These are phyloP conservation scores for Pharus latifolius DNA, from an alignment of 176 grass and related monocot genomes.

Conservation along the genomic window DNA sequence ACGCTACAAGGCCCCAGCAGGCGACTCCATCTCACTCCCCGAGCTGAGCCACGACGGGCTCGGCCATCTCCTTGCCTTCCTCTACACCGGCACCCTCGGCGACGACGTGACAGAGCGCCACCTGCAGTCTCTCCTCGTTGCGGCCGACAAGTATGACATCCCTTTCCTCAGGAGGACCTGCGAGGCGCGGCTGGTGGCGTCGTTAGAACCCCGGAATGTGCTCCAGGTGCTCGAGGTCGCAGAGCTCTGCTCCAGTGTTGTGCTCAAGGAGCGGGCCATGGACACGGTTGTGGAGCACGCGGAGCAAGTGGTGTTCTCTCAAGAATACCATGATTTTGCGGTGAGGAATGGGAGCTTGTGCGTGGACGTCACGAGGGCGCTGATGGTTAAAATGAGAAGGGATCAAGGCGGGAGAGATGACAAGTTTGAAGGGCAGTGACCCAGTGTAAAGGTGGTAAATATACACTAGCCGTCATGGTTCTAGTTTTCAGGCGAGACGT, in stretches of 20 bases:
- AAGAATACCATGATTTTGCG: conserved; percentile 42
- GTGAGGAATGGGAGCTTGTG: conserved; percentile 36
- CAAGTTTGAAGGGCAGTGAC: no score
- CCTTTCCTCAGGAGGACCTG: conserved; percentile 41
- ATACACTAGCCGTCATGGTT: no score
- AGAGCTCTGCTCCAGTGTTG: conserved; percentile 25
- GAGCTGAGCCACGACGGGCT: conserved; percentile 75
- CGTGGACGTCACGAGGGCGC: conserved; percentile 63
- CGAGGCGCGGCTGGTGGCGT: conserved; percentile 29
- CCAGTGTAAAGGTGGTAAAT: no score
- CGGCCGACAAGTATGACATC: conserved; percentile 78
- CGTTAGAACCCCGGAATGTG: conserved; percentile 24
- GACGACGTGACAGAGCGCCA: background rate
- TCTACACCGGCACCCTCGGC: conserved; percentile 35
- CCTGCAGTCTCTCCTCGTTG: conserved; percentile 40
- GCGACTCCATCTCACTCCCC: conserved; percentile 34
- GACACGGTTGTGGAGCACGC: conserved; percentile 34
- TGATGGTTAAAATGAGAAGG: conserved; percentile 21
- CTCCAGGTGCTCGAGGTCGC: conserved; percentile 60
- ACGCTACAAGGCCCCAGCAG: conserved; percentile 51
- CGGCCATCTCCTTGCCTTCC: conserved; percentile 38
- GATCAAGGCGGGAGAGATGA: no score
- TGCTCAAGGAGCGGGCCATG: conserved; percentile 54
- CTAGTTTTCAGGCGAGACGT: no score
- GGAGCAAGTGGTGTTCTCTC: conserved; percentile 61